Evolutionary conservation across 192 early-diverging fungal genomes (phyloP).

Genomic region (Dissophora ornata): DNA sequence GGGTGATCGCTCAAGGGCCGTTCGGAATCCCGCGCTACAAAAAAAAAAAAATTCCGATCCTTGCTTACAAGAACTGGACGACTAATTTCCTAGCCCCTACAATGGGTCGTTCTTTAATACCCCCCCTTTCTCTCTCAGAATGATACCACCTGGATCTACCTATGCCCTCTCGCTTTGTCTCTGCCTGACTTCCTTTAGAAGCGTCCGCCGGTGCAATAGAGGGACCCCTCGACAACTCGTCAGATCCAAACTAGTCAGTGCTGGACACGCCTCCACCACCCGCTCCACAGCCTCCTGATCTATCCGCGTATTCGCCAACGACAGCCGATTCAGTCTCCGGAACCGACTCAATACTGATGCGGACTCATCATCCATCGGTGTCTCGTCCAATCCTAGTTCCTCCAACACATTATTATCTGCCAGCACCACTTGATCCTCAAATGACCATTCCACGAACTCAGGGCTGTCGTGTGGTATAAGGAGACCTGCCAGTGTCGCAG

Average conservation of each 20-base stretch:
- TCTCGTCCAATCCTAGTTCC: conserved; percentile 43
- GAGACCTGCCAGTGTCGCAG: conserved; percentile 15
- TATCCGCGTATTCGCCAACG: conserved; percentile 29
- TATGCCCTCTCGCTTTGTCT: background rate
- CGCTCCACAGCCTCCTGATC: conserved; percentile 19
- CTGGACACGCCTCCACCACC: conserved; percentile 13
- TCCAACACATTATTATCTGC: conserved; percentile 19
- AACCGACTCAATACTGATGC: conserved; percentile 9
- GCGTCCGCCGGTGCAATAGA: conserved; percentile 22
- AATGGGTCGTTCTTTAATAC: background rate
- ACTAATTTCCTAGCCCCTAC: too few relatives aligned
- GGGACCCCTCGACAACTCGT: conserved; percentile 43
- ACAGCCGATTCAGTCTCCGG: conserved; percentile 22
- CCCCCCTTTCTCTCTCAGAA: background rate
- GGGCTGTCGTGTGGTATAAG: too few relatives aligned
- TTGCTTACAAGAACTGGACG: too few relatives aligned
- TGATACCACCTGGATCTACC: too few relatives aligned
- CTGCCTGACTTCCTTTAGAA: conserved; percentile 27
- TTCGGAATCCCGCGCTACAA: too few relatives aligned
- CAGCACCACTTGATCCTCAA: too few relatives aligned
- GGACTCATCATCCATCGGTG: conserved; percentile 19
- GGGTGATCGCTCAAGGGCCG: too few relatives aligned
- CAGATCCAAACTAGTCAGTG: conserved; percentile 27
- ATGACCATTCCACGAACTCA: too few relatives aligned
- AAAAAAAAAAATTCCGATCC: too few relatives aligned